A percentile compares a stretch with the other conserved stretches of the same genome.
Conservation (phyloP, 176 grass and related monocot genomes). For the Musa beccarii region DNA sequence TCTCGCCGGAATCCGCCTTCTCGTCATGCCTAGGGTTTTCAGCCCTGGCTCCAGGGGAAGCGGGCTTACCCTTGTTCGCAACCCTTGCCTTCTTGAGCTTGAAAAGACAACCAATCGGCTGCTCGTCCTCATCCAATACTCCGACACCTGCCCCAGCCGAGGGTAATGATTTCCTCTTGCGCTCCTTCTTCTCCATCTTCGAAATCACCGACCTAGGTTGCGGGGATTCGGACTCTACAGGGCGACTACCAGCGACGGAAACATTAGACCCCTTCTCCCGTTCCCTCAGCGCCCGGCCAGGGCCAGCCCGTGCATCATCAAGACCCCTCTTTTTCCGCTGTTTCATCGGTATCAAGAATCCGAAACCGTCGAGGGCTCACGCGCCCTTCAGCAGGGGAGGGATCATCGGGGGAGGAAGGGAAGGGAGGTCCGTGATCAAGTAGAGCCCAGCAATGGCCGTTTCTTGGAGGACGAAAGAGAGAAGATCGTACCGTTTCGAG, state of each 20-base stretch:
- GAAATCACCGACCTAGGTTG: constrained; percentile 11
- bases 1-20: constrained; percentile 30
- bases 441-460: not conserved
- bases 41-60: constrained; percentile 12
- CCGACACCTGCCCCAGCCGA: constrained; percentile 1
- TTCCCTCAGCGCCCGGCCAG: not conserved
- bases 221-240: constrained; percentile 9
- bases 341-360: not conserved
- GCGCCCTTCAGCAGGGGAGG: not conserved
- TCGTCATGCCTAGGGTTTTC: constrained; percentile 24
- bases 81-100: constrained; percentile 33
- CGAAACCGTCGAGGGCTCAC: not conserved
- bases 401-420: not conserved
- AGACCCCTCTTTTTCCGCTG: not conserved
- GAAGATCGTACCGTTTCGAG: not conserved
- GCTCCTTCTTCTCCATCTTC: constrained; percentile 26
- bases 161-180: constrained; percentile 11
- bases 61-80: constrained; percentile 17
- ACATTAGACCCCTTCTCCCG: constrained; percentile 16
- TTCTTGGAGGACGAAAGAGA: not conserved
- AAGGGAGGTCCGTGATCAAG: not conserved
- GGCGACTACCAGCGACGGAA: not conserved
- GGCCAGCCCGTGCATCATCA: not conserved
- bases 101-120: constrained; percentile 38
- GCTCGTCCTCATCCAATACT: constrained; percentile 40